Evolutionary conservation across 345 rosid species (phyloP), one percentile per base, ranked within the genome.

Genomic region (Populus simonii): DNA sequence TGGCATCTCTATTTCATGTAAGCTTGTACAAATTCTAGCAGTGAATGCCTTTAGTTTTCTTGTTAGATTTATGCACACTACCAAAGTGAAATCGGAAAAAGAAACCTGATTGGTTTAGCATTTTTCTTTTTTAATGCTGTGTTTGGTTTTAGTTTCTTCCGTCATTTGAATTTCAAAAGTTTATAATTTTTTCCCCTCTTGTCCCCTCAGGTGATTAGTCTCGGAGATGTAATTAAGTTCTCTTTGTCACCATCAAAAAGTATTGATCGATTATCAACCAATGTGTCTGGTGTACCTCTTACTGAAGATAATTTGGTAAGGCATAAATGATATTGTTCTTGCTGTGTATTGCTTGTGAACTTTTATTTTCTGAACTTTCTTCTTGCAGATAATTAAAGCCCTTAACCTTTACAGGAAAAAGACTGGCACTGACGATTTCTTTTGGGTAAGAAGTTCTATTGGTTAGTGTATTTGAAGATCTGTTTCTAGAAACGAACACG

Each of bases 1-100:
- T 96, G 82, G 98, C 99, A 6, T 96, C 98, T 79, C 91, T 93
- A 55, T 93, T 95, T 86, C 99, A 95, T 84, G 98, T 93, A 78
- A 89, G 92, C 68, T 71, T 4, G 29, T 74, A 51, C 7, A 15
- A 69, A 22, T 72, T 73, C 33, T 18, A 61, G 63, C 29, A n/a
- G 0, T n/a, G 25, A 8, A n/a, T 59, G 29, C 63, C 63, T 59
- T 22, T n/a, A 9, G 29, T 11, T 23, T 23, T 59, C 29, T 10
- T 59, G 25, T 59, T 59, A n/a, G 29, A 61, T 22, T 29, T 74
- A 16, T 41, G 23, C 17, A 53, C 43, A 29, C 76, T 6, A 74
- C 39, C 12, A 13, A 36, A 35, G 36, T 74, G 47, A 1, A 41
- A 74, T 55, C n/a, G 31, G 0, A 63, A 41, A 41, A 8, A 29